phyloP scores from a whole-genome alignment of 208 protist species.

The Wallacemonas sp. region DNA sequence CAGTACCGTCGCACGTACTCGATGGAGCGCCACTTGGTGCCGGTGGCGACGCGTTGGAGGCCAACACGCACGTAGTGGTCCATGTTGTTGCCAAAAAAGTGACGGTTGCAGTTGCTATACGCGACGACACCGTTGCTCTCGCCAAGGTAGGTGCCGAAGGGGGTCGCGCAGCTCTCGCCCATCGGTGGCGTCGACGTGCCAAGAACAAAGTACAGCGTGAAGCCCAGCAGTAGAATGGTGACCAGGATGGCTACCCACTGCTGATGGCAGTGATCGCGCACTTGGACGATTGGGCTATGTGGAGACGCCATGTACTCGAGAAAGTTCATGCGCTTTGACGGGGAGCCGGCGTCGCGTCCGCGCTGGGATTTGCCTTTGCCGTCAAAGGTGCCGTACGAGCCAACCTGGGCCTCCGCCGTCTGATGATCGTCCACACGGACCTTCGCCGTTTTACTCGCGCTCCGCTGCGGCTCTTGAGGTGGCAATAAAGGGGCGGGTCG shows the following conservation, averaged over 20 bases:
- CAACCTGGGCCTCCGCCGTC: constrained; percentile 2
- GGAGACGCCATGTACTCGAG: constrained; percentile 49
- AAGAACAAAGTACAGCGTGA: constrained; percentile 63
- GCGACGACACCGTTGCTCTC: constrained; percentile 47
- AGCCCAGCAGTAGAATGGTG: constrained; percentile 41
- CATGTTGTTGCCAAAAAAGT: constrained; percentile 40
- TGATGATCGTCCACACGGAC: constrained; percentile 2
- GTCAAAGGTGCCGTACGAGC: constrained; percentile 39
- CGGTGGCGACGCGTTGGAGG: constrained; percentile 50
- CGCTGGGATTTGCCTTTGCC: background rate
- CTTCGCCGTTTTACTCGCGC: constrained; percentile 9
- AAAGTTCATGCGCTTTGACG: constrained; percentile 19
- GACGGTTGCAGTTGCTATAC: constrained; percentile 75
- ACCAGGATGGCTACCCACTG: constrained; percentile 63
- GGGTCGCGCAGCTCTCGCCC: constrained; percentile 34
- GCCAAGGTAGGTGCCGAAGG: constrained; percentile 61
- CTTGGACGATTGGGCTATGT: constrained; percentile 39
- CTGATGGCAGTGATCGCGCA: constrained; percentile 72
- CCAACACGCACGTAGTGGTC: constrained; percentile 62
- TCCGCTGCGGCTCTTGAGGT: too few relatives aligned
- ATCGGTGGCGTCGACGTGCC: constrained; percentile 26
- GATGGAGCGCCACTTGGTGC: constrained; percentile 60
- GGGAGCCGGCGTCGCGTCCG: background rate
- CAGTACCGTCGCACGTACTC: constrained; percentile 78
- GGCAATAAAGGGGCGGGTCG: constrained; percentile 34